Base-by-base conservation (phyloP, 495 filamentous ascomycete species). In the Copromyces sp. region DNA sequence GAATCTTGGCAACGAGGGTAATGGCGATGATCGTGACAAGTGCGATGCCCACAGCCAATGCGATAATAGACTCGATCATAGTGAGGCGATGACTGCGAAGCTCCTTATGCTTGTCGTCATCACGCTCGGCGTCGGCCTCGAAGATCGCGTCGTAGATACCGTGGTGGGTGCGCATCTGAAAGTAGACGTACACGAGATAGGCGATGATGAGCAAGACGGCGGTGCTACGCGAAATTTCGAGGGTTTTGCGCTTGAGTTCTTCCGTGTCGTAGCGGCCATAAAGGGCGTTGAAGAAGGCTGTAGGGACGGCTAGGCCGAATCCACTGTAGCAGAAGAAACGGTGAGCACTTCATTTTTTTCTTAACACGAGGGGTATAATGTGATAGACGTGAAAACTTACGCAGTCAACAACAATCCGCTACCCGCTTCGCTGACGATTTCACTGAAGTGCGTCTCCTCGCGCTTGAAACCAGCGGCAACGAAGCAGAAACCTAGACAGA, bases 101-200 rank as follows among this genome's bases (percentile, higher is more conserved):
- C 74, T 95, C 91, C 69, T 89, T 84, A 68, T 91, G 83, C 9
- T 86, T 83, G 78, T 95, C 94, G 42, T 83, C 84, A 75, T 95
- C 92, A 44, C 87, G 86, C 45, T 86, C 78, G 76, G 95, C 93
- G 76, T 97, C 93, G 40, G 83, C 80, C 69, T 89, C 88, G 72
- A 97, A 86, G 59, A 82, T 74, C 59, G 78, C 81, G 73, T 84
- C 80, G 83, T 92, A 97, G 68, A 97, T 89, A 45, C 89, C 86
- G 78, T 96, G 90, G 80, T 97, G 93, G 9, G 92, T 93, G 68
- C 87, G 90, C 74, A 91, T 86, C 77, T 97, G 94, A 83, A 95
- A 98, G 75, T 86, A 90, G 59, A 94, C 78, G 77, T 91, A 97
- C 74, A 92, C 90, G 20, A 88, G 73, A 78, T 93, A 98, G 20